A percentile compares a stretch with the other conserved stretches of the same genome.
These are phyloP conservation scores for Nosema granulosis DNA, from an alignment of 371 early-diverging fungal species.

Conservation along the genomic window DNA sequence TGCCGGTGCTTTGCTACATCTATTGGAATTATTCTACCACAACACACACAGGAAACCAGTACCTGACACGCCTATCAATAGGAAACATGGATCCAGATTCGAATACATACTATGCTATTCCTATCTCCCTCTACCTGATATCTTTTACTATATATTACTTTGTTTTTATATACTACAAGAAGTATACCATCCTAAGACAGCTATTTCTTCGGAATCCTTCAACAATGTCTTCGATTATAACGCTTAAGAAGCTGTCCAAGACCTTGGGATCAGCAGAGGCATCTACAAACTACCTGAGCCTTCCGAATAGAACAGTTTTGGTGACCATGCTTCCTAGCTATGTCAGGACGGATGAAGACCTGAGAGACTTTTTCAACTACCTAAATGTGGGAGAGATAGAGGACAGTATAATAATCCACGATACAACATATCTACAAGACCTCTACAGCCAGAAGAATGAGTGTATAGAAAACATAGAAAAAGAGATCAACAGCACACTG, in stretches of 20 bases:
- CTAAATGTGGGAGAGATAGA: conserved; percentile 62
- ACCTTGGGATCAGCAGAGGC: conserved; percentile 32
- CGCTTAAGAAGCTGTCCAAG: conserved; percentile 55
- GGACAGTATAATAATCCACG: conserved; percentile 54
- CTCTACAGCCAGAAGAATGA: conserved; percentile 54
- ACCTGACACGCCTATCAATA: conserved; percentile 47
- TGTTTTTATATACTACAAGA: conserved; percentile 66
- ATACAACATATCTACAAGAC: conserved; percentile 56
- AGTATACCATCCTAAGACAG: conserved; percentile 66
- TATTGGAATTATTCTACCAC: conserved; percentile 38
- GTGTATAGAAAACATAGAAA: conserved; percentile 60
- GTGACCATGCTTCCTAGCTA: conserved; percentile 59
- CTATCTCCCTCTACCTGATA: conserved; percentile 50
- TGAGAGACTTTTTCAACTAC: conserved; percentile 49
- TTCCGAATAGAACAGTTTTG: conserved; percentile 59
- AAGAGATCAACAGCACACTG: conserved; percentile 57
- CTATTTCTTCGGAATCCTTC: conserved; percentile 63
- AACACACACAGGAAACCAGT: conserved; percentile 13
- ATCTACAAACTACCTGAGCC: conserved; percentile 60
- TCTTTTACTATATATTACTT: conserved; percentile 62
- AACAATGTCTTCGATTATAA: conserved; percentile 61
- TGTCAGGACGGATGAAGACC: conserved; percentile 61
- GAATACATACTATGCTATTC: background rate
- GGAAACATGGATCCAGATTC: conserved; percentile 1
- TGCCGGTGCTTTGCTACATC: conserved; percentile 56